Conservation (phyloP, 208 protist species). For the Wallacemonas rigidus region DNA sequence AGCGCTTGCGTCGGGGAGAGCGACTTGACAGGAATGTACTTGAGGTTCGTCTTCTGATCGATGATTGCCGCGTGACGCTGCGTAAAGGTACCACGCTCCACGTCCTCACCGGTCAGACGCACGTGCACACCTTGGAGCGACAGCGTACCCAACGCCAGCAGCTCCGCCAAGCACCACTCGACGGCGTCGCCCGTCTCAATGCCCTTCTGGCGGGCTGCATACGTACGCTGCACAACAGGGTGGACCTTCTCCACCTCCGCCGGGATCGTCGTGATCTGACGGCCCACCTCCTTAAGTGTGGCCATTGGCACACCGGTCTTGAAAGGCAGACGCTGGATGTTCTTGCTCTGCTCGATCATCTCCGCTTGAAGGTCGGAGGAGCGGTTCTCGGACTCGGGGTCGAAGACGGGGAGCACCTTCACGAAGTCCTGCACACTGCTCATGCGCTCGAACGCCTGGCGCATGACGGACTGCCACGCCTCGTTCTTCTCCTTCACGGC, state of each 20-base stretch:
- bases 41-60: slow-evolving; percentile 93
- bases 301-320: slow-evolving; percentile 78
- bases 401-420: slow-evolving; percentile 70
- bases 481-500: slow-evolving; percentile 68
- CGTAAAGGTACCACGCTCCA: slow-evolving; percentile 99
- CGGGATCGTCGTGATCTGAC: slow-evolving; percentile 89
- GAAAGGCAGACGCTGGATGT: slow-evolving; percentile 38
- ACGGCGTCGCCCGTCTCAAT: slow-evolving; percentile 86
- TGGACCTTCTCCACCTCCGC: slow-evolving; percentile 84
- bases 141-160: slow-evolving; percentile 94
- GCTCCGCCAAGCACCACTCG: slow-evolving; percentile 96
- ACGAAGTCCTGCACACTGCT: slow-evolving; percentile 84
- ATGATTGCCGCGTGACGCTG: slow-evolving; percentile 96
- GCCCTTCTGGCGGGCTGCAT: slow-evolving; percentile 81
- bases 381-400: slow-evolving; percentile 77
- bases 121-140: slow-evolving; percentile 94
- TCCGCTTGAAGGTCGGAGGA: slow-evolving; percentile 45
- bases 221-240: slow-evolving; percentile 90
- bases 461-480: slow-evolving; percentile 67
- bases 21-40: slow-evolving; percentile 82
- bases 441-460: slow-evolving; percentile 81
- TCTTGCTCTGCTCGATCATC: slow-evolving; percentile 34
- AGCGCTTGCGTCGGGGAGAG: slow-evolving; percentile 76
- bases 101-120: slow-evolving; percentile 95
- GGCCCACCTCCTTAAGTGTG: slow-evolving; percentile 63